A percentile compares a stretch with the other conserved stretches of the same genome.
phyloP scores from a whole-genome alignment of 352 stramenopile species.

The Phytophthora nicotianae region DNA sequence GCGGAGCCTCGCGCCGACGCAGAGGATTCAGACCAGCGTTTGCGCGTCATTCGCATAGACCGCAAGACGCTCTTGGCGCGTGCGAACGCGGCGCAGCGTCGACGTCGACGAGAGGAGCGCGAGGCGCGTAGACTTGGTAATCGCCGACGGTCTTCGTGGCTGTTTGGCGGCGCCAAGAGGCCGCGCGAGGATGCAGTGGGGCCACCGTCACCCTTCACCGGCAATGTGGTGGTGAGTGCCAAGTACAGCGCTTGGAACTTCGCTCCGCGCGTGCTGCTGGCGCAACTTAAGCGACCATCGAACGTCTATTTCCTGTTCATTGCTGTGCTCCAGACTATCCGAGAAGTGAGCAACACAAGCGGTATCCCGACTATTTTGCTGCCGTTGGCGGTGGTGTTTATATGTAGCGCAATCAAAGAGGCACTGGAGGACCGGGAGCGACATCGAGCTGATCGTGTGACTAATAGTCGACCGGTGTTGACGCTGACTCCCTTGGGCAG shows the following conservation, averaged over 20 bases:
- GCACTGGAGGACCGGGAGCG: constrained; percentile 83
- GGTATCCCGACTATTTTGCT: constrained; percentile 83
- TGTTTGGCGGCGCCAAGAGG: constrained; percentile 25
- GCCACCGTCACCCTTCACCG: constrained; percentile 45
- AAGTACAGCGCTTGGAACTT: constrained; percentile 89
- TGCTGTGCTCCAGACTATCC: constrained; percentile 80
- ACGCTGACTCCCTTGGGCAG: constrained; percentile 46
- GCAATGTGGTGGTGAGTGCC: constrained; percentile 78
- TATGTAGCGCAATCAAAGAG: constrained; percentile 84
- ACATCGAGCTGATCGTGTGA: constrained; percentile 70
- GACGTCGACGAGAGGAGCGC: constrained; percentile 24
- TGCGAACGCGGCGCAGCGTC: constrained; percentile 27
- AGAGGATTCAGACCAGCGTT: constrained; percentile 8
- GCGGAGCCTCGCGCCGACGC: constrained; percentile 12
- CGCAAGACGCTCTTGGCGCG: constrained; percentile 35
- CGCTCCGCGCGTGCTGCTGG: constrained; percentile 67
- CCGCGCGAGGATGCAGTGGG: constrained; percentile 24
- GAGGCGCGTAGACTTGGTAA: constrained; percentile 25
- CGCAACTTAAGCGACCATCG: constrained; percentile 72
- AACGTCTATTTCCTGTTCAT: constrained; percentile 91
- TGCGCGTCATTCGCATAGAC: constrained; percentile 56
- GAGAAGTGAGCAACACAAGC: constrained; percentile 85
- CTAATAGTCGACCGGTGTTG: constrained; percentile 70
- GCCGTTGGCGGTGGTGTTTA: constrained; percentile 76
- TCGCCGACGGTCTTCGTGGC: constrained; percentile 29